Evolutionary conservation across 1,284 basidiomycete genomes (phyloP), one percentile per base, ranked within the genome.

Genomic region (Ganoderma sinense): DNA sequence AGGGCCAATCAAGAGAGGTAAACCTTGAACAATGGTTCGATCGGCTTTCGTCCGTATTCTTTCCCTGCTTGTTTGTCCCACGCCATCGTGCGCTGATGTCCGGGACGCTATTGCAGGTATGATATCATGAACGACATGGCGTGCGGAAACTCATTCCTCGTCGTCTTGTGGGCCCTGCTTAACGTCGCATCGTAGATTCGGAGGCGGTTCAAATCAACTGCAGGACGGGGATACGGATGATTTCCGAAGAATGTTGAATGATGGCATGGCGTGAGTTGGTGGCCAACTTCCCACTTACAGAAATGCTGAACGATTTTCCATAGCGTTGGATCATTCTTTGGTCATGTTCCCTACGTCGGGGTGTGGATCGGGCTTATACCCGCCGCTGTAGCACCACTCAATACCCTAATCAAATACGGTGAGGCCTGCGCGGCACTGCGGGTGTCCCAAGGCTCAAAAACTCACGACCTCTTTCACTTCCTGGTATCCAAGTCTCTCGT

Each of bases 51-150:
- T 67, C 40, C 43, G 66, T 26, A 26, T 14, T 11, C 4, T 3
- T 20, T 7, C 10, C 3, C 45, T 8, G 7, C 18, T 1, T 40
- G 26, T 6, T 23, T 31, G 4, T 33, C 4, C 2, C 26, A 18
- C 5, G 29, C 29, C 26, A 29, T 23, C 4, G 18, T 51, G 36
- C 6, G 36, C 23, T 51, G 14, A 51, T 20, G 48, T 51, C 23
- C 13, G 14, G 11, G 13, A 11, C 5, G 5, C 16, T 4, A 26
- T 26, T 10, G 33, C 31, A 73, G 89, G 53, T 88, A 86, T 68
- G 89, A 91, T 75, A 85, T 91, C 69, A 89, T 90, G 88, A 86
- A 86, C 31, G 88, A 89, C 71, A 82, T 91, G 79, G 87, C 84
- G 88, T 89, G 77, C 76, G 83, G 10, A 51, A 26, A 26, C 48